phyloP scores from a whole-genome alignment of 1,284 basidiomycete genomes.

The Trametes pubescens region DNA sequence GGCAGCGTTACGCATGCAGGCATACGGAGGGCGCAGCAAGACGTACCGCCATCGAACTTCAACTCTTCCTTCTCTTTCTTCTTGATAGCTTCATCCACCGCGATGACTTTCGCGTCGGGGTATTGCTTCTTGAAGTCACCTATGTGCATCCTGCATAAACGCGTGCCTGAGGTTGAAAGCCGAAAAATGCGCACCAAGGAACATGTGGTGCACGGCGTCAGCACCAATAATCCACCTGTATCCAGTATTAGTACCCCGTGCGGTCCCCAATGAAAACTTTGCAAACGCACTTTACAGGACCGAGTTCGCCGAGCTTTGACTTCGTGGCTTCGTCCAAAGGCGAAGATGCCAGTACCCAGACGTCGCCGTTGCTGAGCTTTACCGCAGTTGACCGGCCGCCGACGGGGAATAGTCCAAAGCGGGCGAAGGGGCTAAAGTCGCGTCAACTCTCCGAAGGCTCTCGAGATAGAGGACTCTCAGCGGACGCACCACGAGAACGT shows the following conservation, averaged over 20 bases:
- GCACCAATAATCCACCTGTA: slow-evolving; percentile 72
- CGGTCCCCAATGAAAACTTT: too few species aligned
- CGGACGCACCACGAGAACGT: slow-evolving; percentile 70
- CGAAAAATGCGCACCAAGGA: slow-evolving; percentile 53
- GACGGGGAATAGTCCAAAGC: slow-evolving; percentile 74
- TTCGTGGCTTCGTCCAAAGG: slow-evolving; percentile 80
- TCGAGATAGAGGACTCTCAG: neutral
- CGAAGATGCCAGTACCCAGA: slow-evolving; percentile 90
- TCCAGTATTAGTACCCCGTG: neutral
- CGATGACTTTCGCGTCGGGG: slow-evolving; percentile 80
- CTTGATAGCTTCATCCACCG: slow-evolving; percentile 62
- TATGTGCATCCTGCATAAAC: slow-evolving; percentile 33
- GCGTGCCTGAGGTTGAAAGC: neutral
- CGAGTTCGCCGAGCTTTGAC: slow-evolving; percentile 74
- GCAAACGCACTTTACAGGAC: slow-evolving; percentile 70
- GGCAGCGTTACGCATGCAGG: neutral
- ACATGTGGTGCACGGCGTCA: slow-evolving; percentile 73
- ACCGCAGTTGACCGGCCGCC: slow-evolving; percentile 89
- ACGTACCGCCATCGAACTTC: slow-evolving; percentile 68
- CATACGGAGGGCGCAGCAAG: neutral
- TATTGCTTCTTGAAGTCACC: slow-evolving; percentile 80
- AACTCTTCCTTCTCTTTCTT: slow-evolving; percentile 50
- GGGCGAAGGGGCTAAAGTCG: slow-evolving; percentile 65
- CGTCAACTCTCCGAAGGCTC: neutral
- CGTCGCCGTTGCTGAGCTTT: slow-evolving; percentile 71